A percentile compares a stretch with the other conserved stretches of the same genome.
phyloP scores from a whole-genome alignment of 2,329 filamentous ascomycete genomes.

The Ophiocordyceps camponoti-leonardi region DNA sequence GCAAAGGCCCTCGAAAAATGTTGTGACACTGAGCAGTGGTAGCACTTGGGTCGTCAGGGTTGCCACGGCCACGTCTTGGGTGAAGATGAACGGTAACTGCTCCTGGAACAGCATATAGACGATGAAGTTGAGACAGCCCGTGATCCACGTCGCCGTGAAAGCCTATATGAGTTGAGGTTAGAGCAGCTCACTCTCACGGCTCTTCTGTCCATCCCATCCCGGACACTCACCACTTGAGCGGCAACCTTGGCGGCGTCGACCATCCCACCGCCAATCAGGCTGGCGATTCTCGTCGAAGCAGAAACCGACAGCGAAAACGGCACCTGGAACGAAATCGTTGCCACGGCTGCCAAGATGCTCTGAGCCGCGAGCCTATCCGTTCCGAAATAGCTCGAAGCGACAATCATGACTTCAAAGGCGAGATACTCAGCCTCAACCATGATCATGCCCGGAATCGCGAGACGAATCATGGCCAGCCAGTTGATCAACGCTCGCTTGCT shows the following conservation, averaged over 20 bases:
- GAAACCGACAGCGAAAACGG: conserved; percentile 85
- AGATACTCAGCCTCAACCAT: conserved; percentile 88
- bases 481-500: conserved; percentile 49
- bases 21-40: conserved; percentile 67
- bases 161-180: conserved; percentile 14
- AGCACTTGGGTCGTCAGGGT: conserved; percentile 47
- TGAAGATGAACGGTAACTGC: conserved; percentile 59
- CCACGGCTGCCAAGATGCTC: conserved; percentile 60
- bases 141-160: conserved; percentile 42
- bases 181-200: too few relatives aligned
- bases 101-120: conserved; percentile 49
- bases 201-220: not conserved
- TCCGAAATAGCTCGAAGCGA: conserved; percentile 60
- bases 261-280: conserved; percentile 70
- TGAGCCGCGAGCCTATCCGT: conserved; percentile 69
- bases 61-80: conserved; percentile 48
- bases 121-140: conserved; percentile 60
- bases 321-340: conserved; percentile 68
- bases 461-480: conserved; percentile 62
- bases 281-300: conserved; percentile 70
- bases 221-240: conserved; percentile 45
- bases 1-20: conserved; percentile 71
- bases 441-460: conserved; percentile 70
- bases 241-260: conserved; percentile 61
- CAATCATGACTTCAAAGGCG: conserved; percentile 73